Conservation (phyloP, 768 basidiomycete genomes). For the Gloeostereum incarnatum region DNA sequence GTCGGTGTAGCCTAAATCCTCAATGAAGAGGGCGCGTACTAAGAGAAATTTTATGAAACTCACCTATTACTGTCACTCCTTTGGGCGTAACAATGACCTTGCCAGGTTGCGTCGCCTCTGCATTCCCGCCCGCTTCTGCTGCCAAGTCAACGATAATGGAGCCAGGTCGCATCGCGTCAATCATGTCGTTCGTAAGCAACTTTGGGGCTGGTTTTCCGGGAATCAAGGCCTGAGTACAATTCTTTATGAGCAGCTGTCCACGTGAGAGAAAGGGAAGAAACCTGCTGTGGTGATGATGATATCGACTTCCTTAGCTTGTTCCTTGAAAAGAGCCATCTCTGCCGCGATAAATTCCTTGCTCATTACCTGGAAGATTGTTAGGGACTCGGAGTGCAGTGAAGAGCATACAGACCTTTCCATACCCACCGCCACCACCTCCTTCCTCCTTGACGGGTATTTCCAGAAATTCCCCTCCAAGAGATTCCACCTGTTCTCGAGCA, state of each 20-base stretch:
- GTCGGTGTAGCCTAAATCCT: constrained; percentile 62
- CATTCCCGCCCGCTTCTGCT: constrained; percentile 87
- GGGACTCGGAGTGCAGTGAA: background rate
- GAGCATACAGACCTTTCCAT: constrained; percentile 51
- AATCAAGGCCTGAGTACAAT: constrained; percentile 65
- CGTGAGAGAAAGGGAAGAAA: background rate
- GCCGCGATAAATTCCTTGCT: constrained; percentile 58
- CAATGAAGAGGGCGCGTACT: constrained; percentile 1
- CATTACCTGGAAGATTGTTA: constrained; percentile 34
- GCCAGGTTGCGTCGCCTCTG: constrained; percentile 74
- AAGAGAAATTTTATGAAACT: constrained; percentile 7
- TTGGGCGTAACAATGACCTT: constrained; percentile 54
- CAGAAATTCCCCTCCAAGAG: constrained; percentile 85
- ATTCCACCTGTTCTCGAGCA: constrained; percentile 84
- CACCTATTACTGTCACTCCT: constrained; percentile 81
- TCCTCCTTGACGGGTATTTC: constrained; percentile 76
- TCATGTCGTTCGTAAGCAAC: constrained; percentile 78
- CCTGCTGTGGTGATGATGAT: constrained; percentile 78
- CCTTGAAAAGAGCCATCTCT: constrained; percentile 74
- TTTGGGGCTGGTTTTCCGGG: constrained; percentile 85
- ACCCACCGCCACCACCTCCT: constrained; percentile 75
- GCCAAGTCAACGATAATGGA: constrained; percentile 85
- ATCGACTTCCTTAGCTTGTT: constrained; percentile 84
- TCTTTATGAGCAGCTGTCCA: constrained; percentile 2
- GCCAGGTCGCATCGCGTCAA: constrained; percentile 87